Evolutionary conservation across 164 flowering plant genomes (phyloP), one percentile per base, ranked within the genome.

Genomic region (Cinnamomum chago): DNA sequence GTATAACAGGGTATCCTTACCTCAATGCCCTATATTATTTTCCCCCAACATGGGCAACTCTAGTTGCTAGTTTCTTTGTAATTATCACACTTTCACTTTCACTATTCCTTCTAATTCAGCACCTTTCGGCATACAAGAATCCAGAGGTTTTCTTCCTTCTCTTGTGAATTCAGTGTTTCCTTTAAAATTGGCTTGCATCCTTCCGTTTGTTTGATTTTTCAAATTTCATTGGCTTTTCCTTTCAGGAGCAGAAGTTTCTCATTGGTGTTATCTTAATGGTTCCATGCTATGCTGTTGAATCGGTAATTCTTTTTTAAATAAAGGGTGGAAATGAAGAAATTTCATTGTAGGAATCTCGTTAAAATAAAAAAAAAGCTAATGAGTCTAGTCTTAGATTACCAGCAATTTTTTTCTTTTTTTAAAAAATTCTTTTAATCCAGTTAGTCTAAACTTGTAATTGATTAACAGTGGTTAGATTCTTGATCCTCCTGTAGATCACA

Each of bases 211-310:
- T 67, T 69, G 24, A 22, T 7, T 18, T 9, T 22, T 66, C 50
- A 52, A 68, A 58, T 25, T 52, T 70, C 22, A 72, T 17, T 68
- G 69, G 14, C n/a, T 25, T 71, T 66, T 11, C 33, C 40, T 78
- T 35, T 28, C 91, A 95, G 98, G 99, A 95, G 84, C 99, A 95
- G 80, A 95, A 91, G 81, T 95, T 95, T 85, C 84, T 95, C 73
- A 85, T 93, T 76, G 97, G 99, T 52, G 98, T 95, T 62, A 79
- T 93, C 71, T 80, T 93, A 47, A 95, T 95, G 99, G 99, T 93
- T 76, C 99, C 98, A 13, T 90, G 97, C 77, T 95, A 95, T 80
- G 78, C 94, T 14, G 75, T 95, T 83, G 99, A 95, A 86, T 95
- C 99, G 25, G 99, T 95, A 77, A 87, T 91, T 24, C 22, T 50